A percentile compares a stretch with the other conserved stretches of the same genome.
Evolutionary conservation across 2,329 filamentous ascomycete genomes (phyloP).

Genomic region (Xylariaceae sp.): DNA sequence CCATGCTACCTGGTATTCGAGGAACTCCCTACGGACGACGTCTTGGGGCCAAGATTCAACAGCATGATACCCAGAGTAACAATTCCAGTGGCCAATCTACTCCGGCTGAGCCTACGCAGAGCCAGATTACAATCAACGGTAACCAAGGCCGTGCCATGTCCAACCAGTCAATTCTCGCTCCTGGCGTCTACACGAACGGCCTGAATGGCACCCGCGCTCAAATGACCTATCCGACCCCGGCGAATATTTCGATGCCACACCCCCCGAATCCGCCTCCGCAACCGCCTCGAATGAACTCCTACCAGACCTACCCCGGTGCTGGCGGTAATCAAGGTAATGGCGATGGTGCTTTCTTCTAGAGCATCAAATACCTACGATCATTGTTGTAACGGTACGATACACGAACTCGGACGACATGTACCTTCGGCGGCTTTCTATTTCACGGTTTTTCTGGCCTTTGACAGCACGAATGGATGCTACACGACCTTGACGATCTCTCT

Average conservation of each 20-base stretch:
- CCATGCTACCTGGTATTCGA: conserved; percentile 82
- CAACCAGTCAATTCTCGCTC: conserved; percentile 47
- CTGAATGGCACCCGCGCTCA: conserved; percentile 44
- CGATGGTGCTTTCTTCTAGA: conserved; percentile 41
- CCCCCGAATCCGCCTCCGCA: conserved; percentile 37
- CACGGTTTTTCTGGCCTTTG: conserved; percentile 36
- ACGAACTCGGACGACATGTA: conserved; percentile 39
- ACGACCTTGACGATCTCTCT: conserved; percentile 41
- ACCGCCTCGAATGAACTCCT: conserved; percentile 40
- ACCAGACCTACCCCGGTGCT: conserved; percentile 38
- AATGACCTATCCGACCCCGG: conserved; percentile 45
- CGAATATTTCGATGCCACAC: conserved; percentile 42
- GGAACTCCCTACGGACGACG: conserved; percentile 93
- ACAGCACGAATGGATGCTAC: conserved; percentile 42
- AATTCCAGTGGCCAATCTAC: conserved; percentile 58
- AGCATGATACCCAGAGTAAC: conserved; percentile 57
- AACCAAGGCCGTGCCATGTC: conserved; percentile 52
- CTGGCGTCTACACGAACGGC: conserved; percentile 44
- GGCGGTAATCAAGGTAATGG: conserved; percentile 30
- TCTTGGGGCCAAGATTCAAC: conserved; percentile 85
- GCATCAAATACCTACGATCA: conserved; percentile 25
- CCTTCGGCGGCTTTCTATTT: conserved; percentile 32
- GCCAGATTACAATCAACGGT: conserved; percentile 59
- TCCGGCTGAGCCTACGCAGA: conserved; percentile 59
- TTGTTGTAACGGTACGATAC: conserved; percentile 42